A percentile compares a stretch with the other conserved stretches of the same genome.
These are phyloP conservation scores for Oryza officinalis DNA, from an alignment of 176 grass and related monocot species.

Conservation along the genomic window DNA sequence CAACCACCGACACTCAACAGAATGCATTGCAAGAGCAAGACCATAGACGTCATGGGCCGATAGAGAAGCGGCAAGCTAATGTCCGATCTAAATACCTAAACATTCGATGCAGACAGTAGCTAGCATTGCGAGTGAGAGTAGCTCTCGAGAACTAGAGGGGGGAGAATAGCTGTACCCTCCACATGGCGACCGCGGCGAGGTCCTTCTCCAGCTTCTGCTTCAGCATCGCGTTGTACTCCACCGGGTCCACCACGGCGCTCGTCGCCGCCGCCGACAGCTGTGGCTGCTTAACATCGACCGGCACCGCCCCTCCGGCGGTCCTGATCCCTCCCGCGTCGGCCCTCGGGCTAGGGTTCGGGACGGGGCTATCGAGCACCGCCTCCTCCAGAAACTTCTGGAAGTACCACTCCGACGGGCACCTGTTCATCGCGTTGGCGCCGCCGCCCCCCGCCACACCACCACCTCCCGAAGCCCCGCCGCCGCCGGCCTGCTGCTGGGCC, in stretches of 20 bases:
- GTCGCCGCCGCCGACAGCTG: not conserved
- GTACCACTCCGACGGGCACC: slow-evolving; percentile 86
- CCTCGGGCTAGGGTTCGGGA: not conserved
- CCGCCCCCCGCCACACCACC: not conserved
- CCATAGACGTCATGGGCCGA: not conserved
- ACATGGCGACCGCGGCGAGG: slow-evolving; percentile 86
- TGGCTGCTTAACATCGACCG: slow-evolving; percentile 31
- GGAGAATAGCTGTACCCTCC: slow-evolving; percentile 51
- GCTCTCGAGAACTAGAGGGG: not conserved
- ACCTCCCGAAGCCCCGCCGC: not conserved
- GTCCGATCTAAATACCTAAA: not conserved
- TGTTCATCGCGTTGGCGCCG: slow-evolving; percentile 49
- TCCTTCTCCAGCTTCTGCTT: slow-evolving; percentile 93
- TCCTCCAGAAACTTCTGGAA: slow-evolving; percentile 96
- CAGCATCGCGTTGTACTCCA: slow-evolving; percentile 74
- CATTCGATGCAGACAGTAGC: not conserved
- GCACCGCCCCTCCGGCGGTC: slow-evolving; percentile 17
- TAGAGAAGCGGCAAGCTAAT: not conserved
- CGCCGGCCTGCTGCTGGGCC: not conserved
- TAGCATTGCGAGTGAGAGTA: not conserved
- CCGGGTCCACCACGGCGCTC: slow-evolving; percentile 52
- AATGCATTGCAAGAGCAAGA: slow-evolving; percentile 5
- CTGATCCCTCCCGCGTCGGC: not conserved
- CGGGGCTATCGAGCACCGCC: slow-evolving; percentile 54
- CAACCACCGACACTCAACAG: not conserved